phyloP scores from a whole-genome alignment of 495 filamentous ascomycete species.

The Pseudoneurospora amorphoporcata region DNA sequence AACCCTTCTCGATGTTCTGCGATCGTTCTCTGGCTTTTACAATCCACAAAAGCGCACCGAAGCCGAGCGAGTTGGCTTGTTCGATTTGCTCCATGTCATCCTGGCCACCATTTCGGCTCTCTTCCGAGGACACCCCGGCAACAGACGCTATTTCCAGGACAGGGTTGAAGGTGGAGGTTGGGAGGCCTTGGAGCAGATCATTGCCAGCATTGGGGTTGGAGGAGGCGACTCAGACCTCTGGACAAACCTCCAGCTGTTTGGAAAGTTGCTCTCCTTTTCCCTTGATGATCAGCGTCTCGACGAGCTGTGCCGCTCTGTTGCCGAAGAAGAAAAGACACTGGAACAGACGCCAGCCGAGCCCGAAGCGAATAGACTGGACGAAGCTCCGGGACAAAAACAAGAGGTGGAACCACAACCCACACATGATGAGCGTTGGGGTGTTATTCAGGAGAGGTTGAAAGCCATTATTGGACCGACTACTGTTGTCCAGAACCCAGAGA shows the following conservation, averaged over 20 bases:
- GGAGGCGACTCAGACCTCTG: slow-evolving; percentile 46
- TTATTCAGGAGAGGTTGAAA: slow-evolving; percentile 31
- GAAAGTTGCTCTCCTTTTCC: slow-evolving; percentile 71
- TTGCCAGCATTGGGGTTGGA: slow-evolving; percentile 51
- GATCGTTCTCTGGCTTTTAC: slow-evolving; percentile 62
- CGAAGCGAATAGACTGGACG: not conserved
- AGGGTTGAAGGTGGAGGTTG: slow-evolving; percentile 66
- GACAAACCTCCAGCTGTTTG: slow-evolving; percentile 69
- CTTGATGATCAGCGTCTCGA: slow-evolving; percentile 64
- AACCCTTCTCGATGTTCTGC: slow-evolving; percentile 54
- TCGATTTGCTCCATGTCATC: slow-evolving; percentile 59
- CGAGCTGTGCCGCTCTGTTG: slow-evolving; percentile 34
- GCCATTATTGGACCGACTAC: slow-evolving; percentile 44
- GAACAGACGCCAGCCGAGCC: not conserved
- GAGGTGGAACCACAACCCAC: not conserved
- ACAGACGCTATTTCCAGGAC: slow-evolving; percentile 73
- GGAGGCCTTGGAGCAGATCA: slow-evolving; percentile 59
- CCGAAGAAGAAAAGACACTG: not conserved
- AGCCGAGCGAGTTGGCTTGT: slow-evolving; percentile 49
- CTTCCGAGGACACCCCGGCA: slow-evolving; percentile 73
- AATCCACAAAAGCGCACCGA: slow-evolving; percentile 48
- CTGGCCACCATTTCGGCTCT: slow-evolving; percentile 65
- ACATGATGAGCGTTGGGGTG: not conserved
- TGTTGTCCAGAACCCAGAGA: slow-evolving; percentile 51
- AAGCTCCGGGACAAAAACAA: not conserved